Evolutionary conservation across 192 early-diverging fungal genomes (phyloP), one percentile per base, ranked within the genome.

Genomic region (Mortierella antarctica): DNA sequence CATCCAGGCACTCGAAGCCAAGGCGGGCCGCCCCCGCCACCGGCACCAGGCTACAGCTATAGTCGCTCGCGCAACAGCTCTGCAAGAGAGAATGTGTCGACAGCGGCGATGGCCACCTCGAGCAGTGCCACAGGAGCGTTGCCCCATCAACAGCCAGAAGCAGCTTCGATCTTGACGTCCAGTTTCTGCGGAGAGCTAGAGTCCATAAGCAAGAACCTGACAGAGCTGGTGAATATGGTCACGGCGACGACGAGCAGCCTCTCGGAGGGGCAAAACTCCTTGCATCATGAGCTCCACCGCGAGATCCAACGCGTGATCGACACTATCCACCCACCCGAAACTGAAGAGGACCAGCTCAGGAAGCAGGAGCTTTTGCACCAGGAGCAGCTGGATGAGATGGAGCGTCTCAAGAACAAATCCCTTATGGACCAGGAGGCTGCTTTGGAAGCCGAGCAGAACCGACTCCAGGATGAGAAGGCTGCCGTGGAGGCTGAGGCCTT

Each of bases 251-350:
- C 49, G 1, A 45, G 18, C 2, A 56, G 39, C 10, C 47, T 74
- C 2, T 15, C 55, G 4, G 15, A 41, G 5, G 75, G 68, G 2
- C 75, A 78, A 21, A 59, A 17, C 4, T n/a, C 42, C 14, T 42
- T 78, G 7, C 48, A 65, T 10, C 41, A 64, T 4, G 53, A 47
- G 6, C 18, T 76, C 7, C 47, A 44, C 2, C 39, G 44, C 6
- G 64, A 71, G 45, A 61, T 71, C 47, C 31, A 51, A 15, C 39
- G 63, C 13, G 75, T 78, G 23, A 44, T 70, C 10, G 13, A 50
- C 6, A 50, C 62, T 13, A 45, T 70, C 18, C 53, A 20, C 2
- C 42, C 67, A 4, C 46, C 54, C 10, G 47, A 54, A 31, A 60
- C 62, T 1, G 64, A 66, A 4, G 70, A 56, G 1, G 62, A 57